Percentiles rank a stretch among this genome's conserved stretches.
Evolutionary conservation across 257 asterid genomes (phyloP).

Genomic region (Forsythia suspensa): DNA sequence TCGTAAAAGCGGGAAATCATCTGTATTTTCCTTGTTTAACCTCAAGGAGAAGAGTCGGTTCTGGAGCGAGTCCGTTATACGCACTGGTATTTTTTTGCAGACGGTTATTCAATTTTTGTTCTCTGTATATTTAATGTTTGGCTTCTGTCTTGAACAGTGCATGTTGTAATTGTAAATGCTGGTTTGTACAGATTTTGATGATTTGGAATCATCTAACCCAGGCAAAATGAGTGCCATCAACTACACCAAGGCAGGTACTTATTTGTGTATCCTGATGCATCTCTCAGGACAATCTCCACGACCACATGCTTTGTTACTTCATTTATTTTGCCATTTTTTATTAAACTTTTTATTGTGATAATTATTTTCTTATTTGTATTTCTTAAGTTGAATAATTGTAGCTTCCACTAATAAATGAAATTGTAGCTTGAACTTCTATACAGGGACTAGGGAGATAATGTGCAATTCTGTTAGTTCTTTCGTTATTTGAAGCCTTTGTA

Average conservation of each 20-base stretch:
- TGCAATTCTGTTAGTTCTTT: neutral
- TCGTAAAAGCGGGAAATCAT: conserved; percentile 58
- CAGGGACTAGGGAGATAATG: conserved; percentile 2
- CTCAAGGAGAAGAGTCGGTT: conserved; percentile 89
- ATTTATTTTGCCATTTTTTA: conserved; percentile 6
- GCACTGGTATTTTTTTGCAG: conserved; percentile 53
- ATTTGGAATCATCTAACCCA: conserved; percentile 70
- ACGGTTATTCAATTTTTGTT: neutral
- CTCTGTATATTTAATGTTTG: neutral
- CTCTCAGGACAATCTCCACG: conserved; percentile 16
- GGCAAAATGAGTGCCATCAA: conserved; percentile 55
- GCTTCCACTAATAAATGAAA: neutral
- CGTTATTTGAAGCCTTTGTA: neutral
- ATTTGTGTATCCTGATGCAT: conserved; percentile 27
- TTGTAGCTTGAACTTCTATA: neutral
- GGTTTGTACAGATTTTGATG: conserved; percentile 59
- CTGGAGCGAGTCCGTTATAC: conserved; percentile 96
- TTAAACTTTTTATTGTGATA: neutral
- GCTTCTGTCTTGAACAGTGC: conserved; percentile 7
- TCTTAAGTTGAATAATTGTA: neutral
- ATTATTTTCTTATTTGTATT: conserved; percentile 1
- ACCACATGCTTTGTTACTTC: conserved; percentile 9
- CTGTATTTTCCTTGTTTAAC: conserved; percentile 90
- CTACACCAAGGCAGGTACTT: conserved; percentile 99
- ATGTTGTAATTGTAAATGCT: conserved; percentile 14